A percentile compares a stretch with the other conserved stretches of the same genome.
Conservation (phyloP, 1,139 yeast genomes). For the Pichia sp. region DNA sequence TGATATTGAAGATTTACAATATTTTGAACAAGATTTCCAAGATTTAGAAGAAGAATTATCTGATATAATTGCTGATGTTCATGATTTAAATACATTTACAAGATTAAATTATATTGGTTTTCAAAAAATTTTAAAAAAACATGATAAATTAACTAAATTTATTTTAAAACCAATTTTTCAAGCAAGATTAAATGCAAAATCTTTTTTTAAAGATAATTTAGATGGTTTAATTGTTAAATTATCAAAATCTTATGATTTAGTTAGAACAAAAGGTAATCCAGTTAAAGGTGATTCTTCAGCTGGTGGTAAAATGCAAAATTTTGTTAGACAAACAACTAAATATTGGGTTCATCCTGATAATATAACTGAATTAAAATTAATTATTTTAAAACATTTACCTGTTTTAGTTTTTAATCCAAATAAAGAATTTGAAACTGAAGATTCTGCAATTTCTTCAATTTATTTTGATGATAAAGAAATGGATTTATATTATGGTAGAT, state of each 20-base stretch:
- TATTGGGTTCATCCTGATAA: slow-evolving; percentile 99
- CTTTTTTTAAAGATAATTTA: slow-evolving; percentile 91
- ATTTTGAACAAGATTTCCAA: slow-evolving; percentile 78
- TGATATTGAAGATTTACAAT: slow-evolving; percentile 31
- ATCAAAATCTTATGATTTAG: slow-evolving; percentile 83
- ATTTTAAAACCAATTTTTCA: slow-evolving; percentile 86
- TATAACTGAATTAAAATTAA: slow-evolving; percentile 92
- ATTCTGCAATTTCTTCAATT: slow-evolving; percentile 92
- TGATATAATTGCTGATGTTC: slow-evolving; percentile 94
- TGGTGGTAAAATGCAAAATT: slow-evolving; percentile 96
- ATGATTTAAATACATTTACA: slow-evolving; percentile 89
- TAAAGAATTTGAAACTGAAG: slow-evolving; percentile 91
- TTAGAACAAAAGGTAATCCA: slow-evolving; percentile 93
- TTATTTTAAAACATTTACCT: slow-evolving; percentile 88
- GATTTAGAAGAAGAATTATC: slow-evolving; percentile 85
- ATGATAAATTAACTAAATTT: slow-evolving; percentile 80
- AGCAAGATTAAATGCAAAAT: slow-evolving; percentile 85
- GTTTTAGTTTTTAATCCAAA: slow-evolving; percentile 93
- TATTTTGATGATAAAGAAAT: slow-evolving; percentile 85
- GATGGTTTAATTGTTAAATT: slow-evolving; percentile 83
- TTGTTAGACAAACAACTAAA: slow-evolving; percentile 95
- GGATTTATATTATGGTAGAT: slow-evolving; percentile 89
- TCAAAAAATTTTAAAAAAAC: slow-evolving; percentile 92
- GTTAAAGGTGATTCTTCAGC: slow-evolving; percentile 91
- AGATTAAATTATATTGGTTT: slow-evolving; percentile 92